A percentile compares a stretch with the other conserved stretches of the same genome.
These are phyloP conservation scores for Kodamaea fukazawae DNA, from an alignment of 805 yeast genomes.

Conservation along the genomic window DNA sequence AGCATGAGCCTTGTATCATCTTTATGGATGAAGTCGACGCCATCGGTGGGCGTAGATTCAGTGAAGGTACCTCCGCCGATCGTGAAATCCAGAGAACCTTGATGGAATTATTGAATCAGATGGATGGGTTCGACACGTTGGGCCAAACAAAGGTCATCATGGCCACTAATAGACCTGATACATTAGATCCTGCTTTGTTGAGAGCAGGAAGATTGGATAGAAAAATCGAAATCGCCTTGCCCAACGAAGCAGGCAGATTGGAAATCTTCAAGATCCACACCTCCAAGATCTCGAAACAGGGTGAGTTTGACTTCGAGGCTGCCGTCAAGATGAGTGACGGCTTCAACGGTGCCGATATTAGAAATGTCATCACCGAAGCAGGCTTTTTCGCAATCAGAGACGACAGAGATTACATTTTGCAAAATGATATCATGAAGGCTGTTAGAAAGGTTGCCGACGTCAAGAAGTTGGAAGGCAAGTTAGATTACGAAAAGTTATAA, in stretches of 20 bases:
- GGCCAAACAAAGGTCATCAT: conserved; percentile 97
- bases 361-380: conserved; percentile 97
- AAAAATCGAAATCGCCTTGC: conserved; percentile 91
- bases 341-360: conserved; percentile 96
- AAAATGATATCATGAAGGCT: conserved; percentile 95
- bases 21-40: conserved; percentile 99
- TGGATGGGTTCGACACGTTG: conserved; percentile 96
- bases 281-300: conserved; percentile 77
- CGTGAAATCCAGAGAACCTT: conserved; percentile 97
- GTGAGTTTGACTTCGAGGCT: conserved; percentile 96
- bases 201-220: conserved; percentile 98
- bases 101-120: conserved; percentile 94
- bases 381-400: conserved; percentile 98
- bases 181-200: conserved; percentile 92
- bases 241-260: conserved; percentile 92
- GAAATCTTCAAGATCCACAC: conserved; percentile 95
- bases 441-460: conserved; percentile 96
- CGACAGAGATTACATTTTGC: conserved; percentile 91
- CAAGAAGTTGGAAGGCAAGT: conserved; percentile 93
- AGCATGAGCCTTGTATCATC: conserved; percentile 96
- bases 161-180: conserved; percentile 99
- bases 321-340: conserved; percentile 98
- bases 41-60: conserved; percentile 95
- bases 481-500: conserved; percentile 90
- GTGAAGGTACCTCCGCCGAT: conserved; percentile 98